Evolutionary conservation across 805 yeast genomes (phyloP).

Genomic region (Starmerella geochares): DNA sequence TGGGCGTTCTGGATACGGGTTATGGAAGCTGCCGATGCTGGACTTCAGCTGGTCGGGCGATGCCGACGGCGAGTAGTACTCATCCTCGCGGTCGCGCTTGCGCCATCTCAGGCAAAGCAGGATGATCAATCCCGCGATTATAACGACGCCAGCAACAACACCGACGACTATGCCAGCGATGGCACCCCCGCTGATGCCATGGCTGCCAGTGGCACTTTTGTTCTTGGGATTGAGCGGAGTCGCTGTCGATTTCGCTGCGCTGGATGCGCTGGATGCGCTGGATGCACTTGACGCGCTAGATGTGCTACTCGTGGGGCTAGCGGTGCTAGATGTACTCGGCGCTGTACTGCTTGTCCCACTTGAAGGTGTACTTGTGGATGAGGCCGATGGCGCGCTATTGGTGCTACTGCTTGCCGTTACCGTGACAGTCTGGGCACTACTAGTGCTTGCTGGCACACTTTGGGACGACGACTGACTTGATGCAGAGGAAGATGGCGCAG

Average conservation of each 20-base stretch:
- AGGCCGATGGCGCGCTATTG: background rate
- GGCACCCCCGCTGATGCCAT: conserved; percentile 38
- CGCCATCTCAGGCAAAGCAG: conserved; percentile 39
- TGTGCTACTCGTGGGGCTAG: background rate
- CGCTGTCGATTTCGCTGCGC: background rate
- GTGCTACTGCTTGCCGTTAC: conserved; percentile 5
- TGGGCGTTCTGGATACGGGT: conserved; percentile 23
- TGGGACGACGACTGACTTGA: background rate
- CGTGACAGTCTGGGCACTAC: conserved; percentile 1
- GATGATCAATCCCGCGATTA: conserved; percentile 33
- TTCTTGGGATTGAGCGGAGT: background rate
- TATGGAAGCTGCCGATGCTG: conserved; percentile 21
- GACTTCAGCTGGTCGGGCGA: conserved; percentile 28
- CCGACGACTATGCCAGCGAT: conserved; percentile 57
- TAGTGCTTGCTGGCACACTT: background rate
- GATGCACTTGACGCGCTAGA: background rate
- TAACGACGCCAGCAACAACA: conserved; percentile 38
- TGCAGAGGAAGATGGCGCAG: background rate
- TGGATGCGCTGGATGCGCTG: background rate
- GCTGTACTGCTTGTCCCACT: background rate
- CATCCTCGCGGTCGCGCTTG: conserved; percentile 38
- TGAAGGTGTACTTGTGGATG: background rate
- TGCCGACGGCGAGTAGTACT: conserved; percentile 28
- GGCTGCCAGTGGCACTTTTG: conserved; percentile 15
- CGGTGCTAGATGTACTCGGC: conserved; percentile 22